Evolutionary conservation across 805 yeast species (phyloP).

Genomic region (Kuraishia hungarica): DNA sequence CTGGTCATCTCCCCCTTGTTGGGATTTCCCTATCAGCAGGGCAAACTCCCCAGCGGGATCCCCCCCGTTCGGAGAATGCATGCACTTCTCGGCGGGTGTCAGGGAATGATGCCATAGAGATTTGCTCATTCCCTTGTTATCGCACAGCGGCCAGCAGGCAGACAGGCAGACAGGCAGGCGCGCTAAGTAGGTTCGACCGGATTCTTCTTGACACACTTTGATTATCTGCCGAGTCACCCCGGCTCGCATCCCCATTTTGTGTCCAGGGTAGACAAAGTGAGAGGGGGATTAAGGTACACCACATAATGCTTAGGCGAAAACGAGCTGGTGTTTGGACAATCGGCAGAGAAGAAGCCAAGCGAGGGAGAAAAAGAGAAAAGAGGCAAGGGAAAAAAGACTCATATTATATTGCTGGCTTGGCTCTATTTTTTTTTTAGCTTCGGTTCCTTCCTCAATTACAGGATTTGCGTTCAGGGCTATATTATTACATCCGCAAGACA

Average conservation of each 20-base stretch:
- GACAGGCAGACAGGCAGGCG: too few species aligned
- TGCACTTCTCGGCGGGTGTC: not conserved
- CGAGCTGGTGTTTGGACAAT: not conserved
- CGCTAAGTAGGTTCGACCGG: not conserved
- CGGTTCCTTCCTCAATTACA: not conserved
- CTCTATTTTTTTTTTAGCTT: not conserved
- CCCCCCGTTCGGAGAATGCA: not conserved
- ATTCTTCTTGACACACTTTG: not conserved
- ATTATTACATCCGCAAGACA: not conserved
- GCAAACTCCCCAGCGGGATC: not conserved
- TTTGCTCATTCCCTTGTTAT: not conserved
- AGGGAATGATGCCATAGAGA: not conserved
- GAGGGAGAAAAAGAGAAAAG: not conserved
- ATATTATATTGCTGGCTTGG: not conserved
- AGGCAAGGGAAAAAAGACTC: not conserved
- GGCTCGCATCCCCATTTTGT: not conserved
- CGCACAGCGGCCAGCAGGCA: not conserved
- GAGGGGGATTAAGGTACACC: not conserved
- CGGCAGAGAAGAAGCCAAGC: not conserved
- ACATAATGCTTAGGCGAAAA: not conserved
- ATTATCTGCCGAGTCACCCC: not conserved
- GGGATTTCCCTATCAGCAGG: too few species aligned
- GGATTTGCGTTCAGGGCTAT: not conserved
- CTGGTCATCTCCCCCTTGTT: too few species aligned
- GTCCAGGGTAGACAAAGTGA: not conserved